phyloP scores from a whole-genome alignment of 345 rosid species.

The Eucalyptus microcorys region DNA sequence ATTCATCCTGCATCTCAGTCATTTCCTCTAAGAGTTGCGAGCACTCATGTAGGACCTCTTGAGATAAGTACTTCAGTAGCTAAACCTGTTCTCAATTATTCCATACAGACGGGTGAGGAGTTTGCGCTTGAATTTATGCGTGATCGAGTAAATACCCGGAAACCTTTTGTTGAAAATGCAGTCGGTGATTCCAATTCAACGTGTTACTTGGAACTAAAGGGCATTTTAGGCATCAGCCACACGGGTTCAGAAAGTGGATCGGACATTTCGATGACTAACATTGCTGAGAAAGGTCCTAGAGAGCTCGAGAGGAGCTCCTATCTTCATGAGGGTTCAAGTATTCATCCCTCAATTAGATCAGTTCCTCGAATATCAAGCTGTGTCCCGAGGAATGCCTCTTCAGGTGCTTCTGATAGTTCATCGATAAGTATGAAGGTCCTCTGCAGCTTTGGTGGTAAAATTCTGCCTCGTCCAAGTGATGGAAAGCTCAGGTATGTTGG shows the following conservation, averaged over 20 bases:
- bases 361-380: conserved; percentile 16
- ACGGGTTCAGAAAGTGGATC: conserved; percentile 59
- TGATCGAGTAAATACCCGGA: conserved; percentile 52
- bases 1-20: conserved; percentile 28
- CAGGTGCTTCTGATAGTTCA: conserved; percentile 30
- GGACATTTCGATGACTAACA: conserved; percentile 32
- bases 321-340: conserved; percentile 10
- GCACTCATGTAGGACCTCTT: conserved; percentile 20
- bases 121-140: conserved; percentile 86
- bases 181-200: conserved; percentile 32
- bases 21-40: conserved; percentile 19
- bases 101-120: conserved; percentile 91
- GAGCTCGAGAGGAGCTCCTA: conserved; percentile 34
- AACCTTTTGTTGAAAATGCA: conserved; percentile 21
- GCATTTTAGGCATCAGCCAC: conserved; percentile 46
- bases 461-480: conserved; percentile 87
- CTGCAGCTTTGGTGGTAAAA: conserved; percentile 85
- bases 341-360: conserved; percentile 35
- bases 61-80: conserved; percentile 33
- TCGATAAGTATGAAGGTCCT: conserved; percentile 53
- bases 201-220: conserved; percentile 57
- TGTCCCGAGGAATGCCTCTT: background rate
- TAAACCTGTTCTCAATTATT: conserved; percentile 61
- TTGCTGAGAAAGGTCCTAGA: conserved; percentile 26
- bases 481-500: conserved; percentile 89